phyloP scores from a whole-genome alignment of 768 basidiomycete genomes.

The Ramaria rubella region DNA sequence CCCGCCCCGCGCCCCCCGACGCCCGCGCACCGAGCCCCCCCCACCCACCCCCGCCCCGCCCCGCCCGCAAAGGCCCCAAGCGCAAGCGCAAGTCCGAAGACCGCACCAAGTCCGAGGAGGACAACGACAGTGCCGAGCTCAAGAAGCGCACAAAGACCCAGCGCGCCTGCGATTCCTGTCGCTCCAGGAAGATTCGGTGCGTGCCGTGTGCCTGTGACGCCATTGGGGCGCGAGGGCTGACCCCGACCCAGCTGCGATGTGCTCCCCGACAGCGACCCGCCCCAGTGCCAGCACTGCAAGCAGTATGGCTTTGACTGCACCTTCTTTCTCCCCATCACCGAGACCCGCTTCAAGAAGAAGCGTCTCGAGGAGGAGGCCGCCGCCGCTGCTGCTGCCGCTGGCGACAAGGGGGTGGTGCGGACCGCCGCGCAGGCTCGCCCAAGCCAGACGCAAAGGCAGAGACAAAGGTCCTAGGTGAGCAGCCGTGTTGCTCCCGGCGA shows the following conservation, averaged over 20 bases:
- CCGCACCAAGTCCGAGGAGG: conserved; percentile 57
- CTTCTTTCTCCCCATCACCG: conserved; percentile 96
- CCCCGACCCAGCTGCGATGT: conserved; percentile 72
- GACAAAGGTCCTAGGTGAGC: conserved; percentile 47
- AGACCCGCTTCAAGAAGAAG: conserved; percentile 98
- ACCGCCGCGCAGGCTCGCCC: conserved; percentile 38
- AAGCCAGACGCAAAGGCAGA: conserved; percentile 48
- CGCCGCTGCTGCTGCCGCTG: conserved; percentile 21
- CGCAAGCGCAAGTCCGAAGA: conserved; percentile 31
- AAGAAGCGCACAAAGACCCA: conserved; percentile 92
- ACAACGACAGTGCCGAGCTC: conserved; percentile 42
- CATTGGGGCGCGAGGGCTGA: no score
- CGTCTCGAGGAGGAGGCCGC: conserved; percentile 66
- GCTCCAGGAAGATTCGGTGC: conserved; percentile 80
- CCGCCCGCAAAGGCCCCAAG: conserved; percentile 42
- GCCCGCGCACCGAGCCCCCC: conserved; percentile 28
- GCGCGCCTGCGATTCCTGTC: conserved; percentile 87
- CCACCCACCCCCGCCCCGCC: conserved; percentile 34
- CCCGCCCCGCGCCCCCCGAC: conserved; percentile 3
- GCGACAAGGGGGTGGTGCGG: conserved; percentile 15
- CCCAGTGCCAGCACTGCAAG: conserved; percentile 90
- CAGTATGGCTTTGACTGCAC: conserved; percentile 92
- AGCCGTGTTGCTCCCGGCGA: neutral
- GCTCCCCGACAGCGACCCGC: conserved; percentile 67
- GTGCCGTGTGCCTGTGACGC: conserved; percentile 17